Evolutionary conservation across 2,329 filamentous ascomycete genomes (phyloP).

Genomic region (Fusarium dlaminii): DNA sequence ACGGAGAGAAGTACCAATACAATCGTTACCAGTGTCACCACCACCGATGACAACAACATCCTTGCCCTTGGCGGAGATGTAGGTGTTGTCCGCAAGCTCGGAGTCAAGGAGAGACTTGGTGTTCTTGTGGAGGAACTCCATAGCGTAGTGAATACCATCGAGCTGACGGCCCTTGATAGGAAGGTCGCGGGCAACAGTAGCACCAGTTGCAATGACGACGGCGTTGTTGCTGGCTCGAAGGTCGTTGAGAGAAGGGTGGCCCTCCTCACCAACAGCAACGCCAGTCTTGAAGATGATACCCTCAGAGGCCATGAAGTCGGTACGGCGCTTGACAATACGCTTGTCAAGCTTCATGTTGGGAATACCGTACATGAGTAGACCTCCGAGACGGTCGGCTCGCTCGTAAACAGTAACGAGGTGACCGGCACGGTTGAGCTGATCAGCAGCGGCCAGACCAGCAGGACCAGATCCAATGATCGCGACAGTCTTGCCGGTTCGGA

Average conservation of each 20-base stretch:
- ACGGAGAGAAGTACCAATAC: constrained; percentile 94
- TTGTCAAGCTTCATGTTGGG: constrained; percentile 99
- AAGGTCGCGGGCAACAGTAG: constrained; percentile 91
- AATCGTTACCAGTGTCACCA: constrained; percentile 97
- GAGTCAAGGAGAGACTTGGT: constrained; percentile 97
- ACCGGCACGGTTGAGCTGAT: constrained; percentile 93
- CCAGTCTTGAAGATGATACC: constrained; percentile 85
- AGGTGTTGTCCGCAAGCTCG: constrained; percentile 81
- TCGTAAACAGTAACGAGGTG: constrained; percentile 92
- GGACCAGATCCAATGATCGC: constrained; percentile 93
- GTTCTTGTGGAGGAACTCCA: constrained; percentile 97
- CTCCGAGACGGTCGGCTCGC: constrained; percentile 88
- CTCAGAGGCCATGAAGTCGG: constrained; percentile 93
- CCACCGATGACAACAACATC: constrained; percentile 96
- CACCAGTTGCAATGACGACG: constrained; percentile 90
- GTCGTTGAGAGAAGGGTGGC: constrained; percentile 69
- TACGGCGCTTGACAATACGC: constrained; percentile 92
- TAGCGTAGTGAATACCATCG: constrained; percentile 92
- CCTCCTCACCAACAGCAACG: constrained; percentile 79
- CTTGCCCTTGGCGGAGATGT: constrained; percentile 96
- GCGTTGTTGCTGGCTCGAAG: constrained; percentile 81
- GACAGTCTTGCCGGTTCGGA: constrained; percentile 86
- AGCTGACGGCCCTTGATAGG: constrained; percentile 90
- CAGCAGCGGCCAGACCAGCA: constrained; percentile 87
- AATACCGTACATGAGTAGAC: constrained; percentile 97